Evolutionary conservation across 192 early-diverging fungal species (phyloP).

Genomic region (Obelidium mucronatum): DNA sequence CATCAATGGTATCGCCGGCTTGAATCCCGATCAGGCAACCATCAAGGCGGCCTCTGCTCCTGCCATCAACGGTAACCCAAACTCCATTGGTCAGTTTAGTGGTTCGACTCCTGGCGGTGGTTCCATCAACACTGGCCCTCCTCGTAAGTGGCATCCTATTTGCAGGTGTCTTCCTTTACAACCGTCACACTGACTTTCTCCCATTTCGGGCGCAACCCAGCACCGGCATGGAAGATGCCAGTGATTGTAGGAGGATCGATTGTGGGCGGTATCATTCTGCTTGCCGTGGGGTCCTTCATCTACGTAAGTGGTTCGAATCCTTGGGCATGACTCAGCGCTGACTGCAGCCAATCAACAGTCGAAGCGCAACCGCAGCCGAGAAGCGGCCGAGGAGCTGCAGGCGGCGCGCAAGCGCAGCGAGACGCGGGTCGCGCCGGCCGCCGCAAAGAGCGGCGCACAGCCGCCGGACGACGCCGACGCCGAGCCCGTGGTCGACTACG

Average conservation of each 20-base stretch:
- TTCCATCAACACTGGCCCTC: too few species aligned
- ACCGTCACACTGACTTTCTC: too few species aligned
- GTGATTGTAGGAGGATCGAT: conserved; percentile 4
- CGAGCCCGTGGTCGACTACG: conserved; percentile 6
- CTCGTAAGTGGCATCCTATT: too few species aligned
- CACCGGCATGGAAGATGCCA: conserved; percentile 9
- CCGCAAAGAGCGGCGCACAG: background rate
- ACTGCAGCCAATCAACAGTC: background rate
- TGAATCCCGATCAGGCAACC: background rate
- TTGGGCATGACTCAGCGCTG: background rate
- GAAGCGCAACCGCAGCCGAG: background rate
- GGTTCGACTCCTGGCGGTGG: too few species aligned
- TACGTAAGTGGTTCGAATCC: background rate
- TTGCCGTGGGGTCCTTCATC: conserved; percentile 5
- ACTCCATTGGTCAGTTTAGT: background rate
- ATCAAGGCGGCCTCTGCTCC: background rate
- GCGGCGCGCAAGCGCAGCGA: background rate
- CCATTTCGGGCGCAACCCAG: too few species aligned
- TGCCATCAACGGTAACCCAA: background rate
- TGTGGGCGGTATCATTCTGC: background rate
- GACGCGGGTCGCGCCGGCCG: background rate
- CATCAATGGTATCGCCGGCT: background rate
- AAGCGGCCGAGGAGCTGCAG: background rate
- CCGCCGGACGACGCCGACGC: too few species aligned
- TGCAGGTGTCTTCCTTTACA: too few species aligned